These are phyloP conservation scores for Hypoxylon rickii DNA, from an alignment of 495 filamentous ascomycete genomes.

Conservation along the genomic window DNA sequence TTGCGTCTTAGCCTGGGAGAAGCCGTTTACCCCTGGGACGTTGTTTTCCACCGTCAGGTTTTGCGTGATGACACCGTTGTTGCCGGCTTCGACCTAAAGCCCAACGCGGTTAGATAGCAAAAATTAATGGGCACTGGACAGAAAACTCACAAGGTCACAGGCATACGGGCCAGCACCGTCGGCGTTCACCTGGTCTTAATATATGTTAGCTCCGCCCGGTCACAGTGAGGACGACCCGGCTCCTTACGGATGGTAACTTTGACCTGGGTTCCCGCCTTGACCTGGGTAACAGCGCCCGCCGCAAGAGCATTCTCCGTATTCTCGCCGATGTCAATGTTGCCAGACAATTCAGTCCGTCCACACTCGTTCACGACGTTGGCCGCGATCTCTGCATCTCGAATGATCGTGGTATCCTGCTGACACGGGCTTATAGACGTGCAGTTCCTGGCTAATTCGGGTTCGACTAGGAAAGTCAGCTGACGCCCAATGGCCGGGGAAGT, in stretches of 20 bases:
- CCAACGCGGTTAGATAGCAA: too few species aligned
- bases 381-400: slow-evolving; percentile 54
- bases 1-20: slow-evolving; percentile 51
- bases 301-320: slow-evolving; percentile 56
- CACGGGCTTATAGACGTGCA: slow-evolving; percentile 58
- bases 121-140: too few species aligned
- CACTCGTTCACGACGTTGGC: slow-evolving; percentile 54
- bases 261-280: slow-evolving; percentile 44
- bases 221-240: too few species aligned
- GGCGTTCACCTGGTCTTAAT: slow-evolving; percentile 52
- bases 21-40: slow-evolving; percentile 51
- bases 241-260: slow-evolving; percentile 48
- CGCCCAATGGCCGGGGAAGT: neutral
- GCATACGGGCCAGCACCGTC: slow-evolving; percentile 60
- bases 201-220: neutral
- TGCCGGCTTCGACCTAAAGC: slow-evolving; percentile 49
- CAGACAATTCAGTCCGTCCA: slow-evolving; percentile 54
- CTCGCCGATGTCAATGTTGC: slow-evolving; percentile 60
- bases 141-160: slow-evolving; percentile 47
- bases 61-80: slow-evolving; percentile 47
- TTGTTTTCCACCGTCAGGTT: slow-evolving; percentile 52
- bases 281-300: slow-evolving; percentile 48
- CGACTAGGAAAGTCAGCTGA: slow-evolving; percentile 34
- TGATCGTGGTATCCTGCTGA: slow-evolving; percentile 58
- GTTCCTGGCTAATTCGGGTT: slow-evolving; percentile 47